Evolutionary conservation across 805 yeast genomes (phyloP).

Genomic region (Suhomyces sp.): DNA sequence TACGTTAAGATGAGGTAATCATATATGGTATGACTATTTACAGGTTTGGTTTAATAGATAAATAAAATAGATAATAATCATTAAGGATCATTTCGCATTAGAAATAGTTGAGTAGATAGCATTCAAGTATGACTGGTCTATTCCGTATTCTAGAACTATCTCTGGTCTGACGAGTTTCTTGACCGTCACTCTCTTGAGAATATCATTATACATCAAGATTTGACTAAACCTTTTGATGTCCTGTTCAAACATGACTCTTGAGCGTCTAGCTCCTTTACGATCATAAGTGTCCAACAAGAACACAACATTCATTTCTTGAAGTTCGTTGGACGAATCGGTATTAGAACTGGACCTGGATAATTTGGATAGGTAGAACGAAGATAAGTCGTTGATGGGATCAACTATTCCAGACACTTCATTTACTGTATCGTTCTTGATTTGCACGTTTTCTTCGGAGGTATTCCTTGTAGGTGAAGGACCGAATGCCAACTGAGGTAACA

Average conservation of each 20-base stretch:
- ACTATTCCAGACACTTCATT: conserved; percentile 14
- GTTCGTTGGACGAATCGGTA: too few species aligned
- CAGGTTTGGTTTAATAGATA: conserved; percentile 2
- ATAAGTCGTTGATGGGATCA: conserved; percentile 21
- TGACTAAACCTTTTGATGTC: conserved; percentile 17
- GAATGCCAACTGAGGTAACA: conserved; percentile 23
- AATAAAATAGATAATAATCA: neutral
- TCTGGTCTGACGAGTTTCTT: neutral
- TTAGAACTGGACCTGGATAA: conserved; percentile 15
- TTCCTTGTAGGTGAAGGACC: conserved; percentile 10
- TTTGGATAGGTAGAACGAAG: conserved; percentile 17
- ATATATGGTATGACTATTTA: conserved; percentile 1
- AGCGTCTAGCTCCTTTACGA: conserved; percentile 1
- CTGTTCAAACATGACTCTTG: neutral
- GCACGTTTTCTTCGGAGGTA: neutral
- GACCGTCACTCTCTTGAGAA: neutral
- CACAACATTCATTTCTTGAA: conserved; percentile 20
- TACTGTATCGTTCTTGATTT: neutral
- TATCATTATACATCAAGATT: conserved; percentile 16
- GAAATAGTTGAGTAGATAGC: neutral
- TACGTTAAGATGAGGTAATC: neutral
- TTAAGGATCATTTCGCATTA: neutral
- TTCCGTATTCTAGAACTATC: conserved; percentile 3
- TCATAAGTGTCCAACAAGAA: conserved; percentile 12
- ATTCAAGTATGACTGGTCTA: conserved; percentile 2